phyloP scores from a whole-genome alignment of 1,139 yeast genomes.

The Geotrichum citri-aurantii region DNA sequence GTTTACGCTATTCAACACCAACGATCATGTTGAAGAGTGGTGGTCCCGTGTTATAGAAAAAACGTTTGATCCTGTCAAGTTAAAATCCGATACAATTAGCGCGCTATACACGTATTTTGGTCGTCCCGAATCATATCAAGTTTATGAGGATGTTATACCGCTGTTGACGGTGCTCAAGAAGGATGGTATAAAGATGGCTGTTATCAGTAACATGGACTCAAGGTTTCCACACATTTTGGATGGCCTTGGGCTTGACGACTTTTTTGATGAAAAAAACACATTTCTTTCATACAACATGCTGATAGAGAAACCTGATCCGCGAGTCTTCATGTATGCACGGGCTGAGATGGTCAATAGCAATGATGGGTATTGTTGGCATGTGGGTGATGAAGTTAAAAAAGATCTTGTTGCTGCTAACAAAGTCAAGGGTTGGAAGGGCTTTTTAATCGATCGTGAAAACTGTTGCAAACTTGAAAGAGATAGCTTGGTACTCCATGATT shows the following conservation, averaged over 20 bases:
- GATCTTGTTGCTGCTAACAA: slow-evolving; percentile 26
- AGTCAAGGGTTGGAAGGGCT: slow-evolving; percentile 27
- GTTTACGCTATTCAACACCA: slow-evolving; percentile 1
- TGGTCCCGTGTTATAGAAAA: slow-evolving; percentile 25
- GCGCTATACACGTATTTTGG: slow-evolving; percentile 26
- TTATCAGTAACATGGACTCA: slow-evolving; percentile 30
- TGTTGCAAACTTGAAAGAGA: neutral
- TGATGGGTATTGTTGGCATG: slow-evolving; percentile 20
- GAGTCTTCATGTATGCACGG: slow-evolving; percentile 23
- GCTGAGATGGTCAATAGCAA: neutral
- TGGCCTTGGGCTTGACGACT: slow-evolving; percentile 21
- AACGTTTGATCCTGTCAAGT: slow-evolving; percentile 19
- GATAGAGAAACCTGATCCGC: slow-evolving; percentile 25
- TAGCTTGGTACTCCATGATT: neutral
- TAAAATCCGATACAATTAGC: slow-evolving; percentile 20
- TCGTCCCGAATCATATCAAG: slow-evolving; percentile 23
- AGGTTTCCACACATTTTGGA: slow-evolving; percentile 23
- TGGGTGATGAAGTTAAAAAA: slow-evolving; percentile 29
- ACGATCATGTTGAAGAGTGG: slow-evolving; percentile 22
- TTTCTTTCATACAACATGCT: slow-evolving; percentile 27
- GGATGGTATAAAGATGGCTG: slow-evolving; percentile 21
- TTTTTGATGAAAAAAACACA: slow-evolving; percentile 15
- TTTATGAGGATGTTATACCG: slow-evolving; percentile 24
- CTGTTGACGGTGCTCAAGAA: slow-evolving; percentile 17
- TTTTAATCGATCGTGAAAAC: slow-evolving; percentile 25